Conservation (phyloP, 805 yeast species). For the Wickerhamiella dianesei region DNA sequence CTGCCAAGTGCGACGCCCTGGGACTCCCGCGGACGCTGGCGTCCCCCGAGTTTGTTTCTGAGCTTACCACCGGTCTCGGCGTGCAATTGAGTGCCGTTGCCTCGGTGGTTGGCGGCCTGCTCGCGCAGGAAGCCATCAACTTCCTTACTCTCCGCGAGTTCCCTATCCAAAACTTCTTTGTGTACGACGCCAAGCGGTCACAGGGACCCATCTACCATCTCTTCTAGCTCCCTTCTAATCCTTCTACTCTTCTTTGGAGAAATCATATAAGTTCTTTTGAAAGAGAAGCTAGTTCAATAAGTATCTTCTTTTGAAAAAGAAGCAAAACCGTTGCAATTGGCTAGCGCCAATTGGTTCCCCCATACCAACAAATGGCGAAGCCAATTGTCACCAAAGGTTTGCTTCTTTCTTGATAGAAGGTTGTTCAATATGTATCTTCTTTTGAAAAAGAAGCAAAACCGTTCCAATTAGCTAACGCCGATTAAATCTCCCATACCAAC, state of each 20-base stretch:
- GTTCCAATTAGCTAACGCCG: no score
- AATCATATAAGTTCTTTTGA: background rate
- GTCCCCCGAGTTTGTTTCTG: conserved; percentile 26
- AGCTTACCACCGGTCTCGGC: conserved; percentile 25
- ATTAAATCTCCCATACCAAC: no score
- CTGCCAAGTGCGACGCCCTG: conserved; percentile 20
- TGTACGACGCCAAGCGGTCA: conserved; percentile 57
- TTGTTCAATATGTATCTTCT: no score
- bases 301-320: no score
- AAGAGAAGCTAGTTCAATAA: background rate
- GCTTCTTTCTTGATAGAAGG: no score
- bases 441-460: no score
- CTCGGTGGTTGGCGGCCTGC: conserved; percentile 77
- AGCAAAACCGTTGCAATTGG: no score
- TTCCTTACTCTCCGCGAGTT: conserved; percentile 58
- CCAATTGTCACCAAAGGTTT: no score
- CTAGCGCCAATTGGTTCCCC: no score
- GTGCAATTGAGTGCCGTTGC: conserved; percentile 71
- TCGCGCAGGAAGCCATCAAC: conserved; percentile 85
- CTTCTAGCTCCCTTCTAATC: background rate
- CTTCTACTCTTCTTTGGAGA: no score
- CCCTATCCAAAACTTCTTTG: conserved; percentile 68
- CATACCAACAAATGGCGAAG: no score
- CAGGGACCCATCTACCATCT: conserved; percentile 60
- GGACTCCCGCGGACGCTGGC: conserved; percentile 36